These are phyloP conservation scores for Hyphopichia pseudoburtonii DNA, from an alignment of 1,139 yeast genomes.

Conservation along the genomic window DNA sequence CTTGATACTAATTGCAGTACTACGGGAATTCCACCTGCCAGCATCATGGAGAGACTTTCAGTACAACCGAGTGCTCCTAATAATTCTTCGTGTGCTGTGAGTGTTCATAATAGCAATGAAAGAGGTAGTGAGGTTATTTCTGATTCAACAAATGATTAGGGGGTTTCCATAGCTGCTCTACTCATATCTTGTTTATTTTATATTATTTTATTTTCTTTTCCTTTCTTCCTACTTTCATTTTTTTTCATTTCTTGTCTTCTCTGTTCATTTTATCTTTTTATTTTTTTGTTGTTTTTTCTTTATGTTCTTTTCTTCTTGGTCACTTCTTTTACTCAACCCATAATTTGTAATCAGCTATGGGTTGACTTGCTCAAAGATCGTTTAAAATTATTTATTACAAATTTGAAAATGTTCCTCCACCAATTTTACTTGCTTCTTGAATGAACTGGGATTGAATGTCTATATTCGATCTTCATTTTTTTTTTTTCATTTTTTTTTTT, in stretches of 20 bases:
- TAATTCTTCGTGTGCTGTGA: conserved; percentile 12
- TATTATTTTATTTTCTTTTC: neutral
- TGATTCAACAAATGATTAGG: conserved; percentile 2
- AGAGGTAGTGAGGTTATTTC: neutral
- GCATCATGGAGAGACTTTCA: conserved; percentile 53
- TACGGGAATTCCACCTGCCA: conserved; percentile 64
- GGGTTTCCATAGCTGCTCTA: neutral
- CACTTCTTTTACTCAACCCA: neutral
- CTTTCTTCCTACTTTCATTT: neutral
- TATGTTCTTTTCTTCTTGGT: neutral
- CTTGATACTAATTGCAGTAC: conserved; percentile 61
- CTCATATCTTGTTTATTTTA: neutral
- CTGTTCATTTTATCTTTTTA: too few species aligned
- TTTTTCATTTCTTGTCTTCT: neutral
- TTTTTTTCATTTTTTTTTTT: neutral
- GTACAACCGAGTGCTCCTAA: conserved; percentile 33
- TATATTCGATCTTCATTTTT: too few species aligned
- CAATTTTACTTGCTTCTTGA: neutral
- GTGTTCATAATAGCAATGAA: conserved; percentile 4
- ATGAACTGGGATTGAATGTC: too few species aligned
- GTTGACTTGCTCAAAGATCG: too few species aligned
- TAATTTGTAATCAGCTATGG: neutral
- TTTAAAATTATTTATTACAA: too few species aligned
- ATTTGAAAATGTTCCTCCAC: neutral
- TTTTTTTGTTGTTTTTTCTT: too few species aligned